phyloP scores from a whole-genome alignment of 23 red algal genomes.

The Agarophyton chilense region DNA sequence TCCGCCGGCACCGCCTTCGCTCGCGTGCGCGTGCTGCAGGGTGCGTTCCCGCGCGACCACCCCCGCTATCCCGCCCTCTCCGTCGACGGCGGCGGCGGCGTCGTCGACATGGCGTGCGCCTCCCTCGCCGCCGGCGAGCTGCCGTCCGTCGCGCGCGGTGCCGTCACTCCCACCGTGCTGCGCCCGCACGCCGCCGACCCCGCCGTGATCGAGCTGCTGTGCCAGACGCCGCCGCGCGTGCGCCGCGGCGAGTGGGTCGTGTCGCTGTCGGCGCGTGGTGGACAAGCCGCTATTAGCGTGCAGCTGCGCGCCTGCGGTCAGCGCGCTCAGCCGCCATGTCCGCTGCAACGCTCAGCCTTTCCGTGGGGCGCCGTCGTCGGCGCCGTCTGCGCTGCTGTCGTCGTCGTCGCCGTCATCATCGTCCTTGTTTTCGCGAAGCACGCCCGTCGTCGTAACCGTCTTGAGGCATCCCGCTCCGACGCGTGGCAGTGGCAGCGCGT shows the following conservation, averaged over 20 bases:
- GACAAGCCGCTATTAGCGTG: background rate
- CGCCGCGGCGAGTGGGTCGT: constrained; percentile 7
- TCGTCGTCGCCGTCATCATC: background rate
- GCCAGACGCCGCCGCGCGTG: background rate
- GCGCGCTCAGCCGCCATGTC: background rate
- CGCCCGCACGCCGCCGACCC: too few species aligned
- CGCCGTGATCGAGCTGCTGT: background rate
- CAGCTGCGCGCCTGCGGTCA: background rate
- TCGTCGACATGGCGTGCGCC: constrained; percentile 15
- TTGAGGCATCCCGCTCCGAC: background rate
- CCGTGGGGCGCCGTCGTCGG: constrained; percentile 11
- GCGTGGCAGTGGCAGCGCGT: constrained; percentile 20
- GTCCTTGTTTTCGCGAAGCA: background rate
- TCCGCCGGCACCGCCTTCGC: background rate
- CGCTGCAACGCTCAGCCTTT: background rate
- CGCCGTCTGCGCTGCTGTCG: background rate
- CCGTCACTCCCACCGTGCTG: background rate
- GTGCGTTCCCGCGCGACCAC: background rate
- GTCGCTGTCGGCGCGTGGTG: constrained; percentile 14
- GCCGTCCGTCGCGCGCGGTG: background rate
- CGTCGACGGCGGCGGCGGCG: background rate
- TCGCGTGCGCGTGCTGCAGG: constrained; percentile 10
- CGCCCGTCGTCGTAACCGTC: background rate
- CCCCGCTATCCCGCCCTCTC: too few species aligned
- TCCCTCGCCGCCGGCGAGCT: background rate